Conservation (phyloP, 75 land plant species). For the Sequoiadendron giganteum region DNA sequence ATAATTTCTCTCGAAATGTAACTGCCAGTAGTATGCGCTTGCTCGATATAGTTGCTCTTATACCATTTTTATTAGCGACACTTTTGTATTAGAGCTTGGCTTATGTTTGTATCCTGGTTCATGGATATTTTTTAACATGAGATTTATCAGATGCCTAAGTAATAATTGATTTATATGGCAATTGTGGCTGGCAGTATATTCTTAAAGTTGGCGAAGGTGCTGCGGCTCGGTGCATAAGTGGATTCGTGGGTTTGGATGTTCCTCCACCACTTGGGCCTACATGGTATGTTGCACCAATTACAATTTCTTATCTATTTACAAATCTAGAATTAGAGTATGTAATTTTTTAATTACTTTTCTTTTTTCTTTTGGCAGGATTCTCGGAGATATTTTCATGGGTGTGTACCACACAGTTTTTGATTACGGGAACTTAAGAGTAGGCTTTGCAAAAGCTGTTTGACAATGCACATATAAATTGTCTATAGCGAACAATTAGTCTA, state of each 20-base stretch:
- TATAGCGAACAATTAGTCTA: not conserved
- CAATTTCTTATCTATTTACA: not conserved
- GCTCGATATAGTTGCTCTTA: not conserved
- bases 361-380: conserved; percentile 48
- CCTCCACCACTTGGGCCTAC: conserved; percentile 51
- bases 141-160: not conserved
- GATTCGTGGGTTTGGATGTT: conserved; percentile 49
- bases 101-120: no score
- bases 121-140: not conserved
- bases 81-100: not conserved
- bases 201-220: conserved; percentile 49
- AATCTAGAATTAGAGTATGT: not conserved
- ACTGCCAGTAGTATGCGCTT: not conserved
- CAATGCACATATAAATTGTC: not conserved
- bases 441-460: conserved; percentile 72
- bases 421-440: conserved; percentile 53
- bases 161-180: not conserved
- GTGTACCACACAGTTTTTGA: conserved; percentile 79
- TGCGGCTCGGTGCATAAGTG: conserved; percentile 47
- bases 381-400: conserved; percentile 81
- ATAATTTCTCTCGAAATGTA: not conserved
- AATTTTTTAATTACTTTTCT: not conserved
- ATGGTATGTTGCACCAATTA: conserved; percentile 28
- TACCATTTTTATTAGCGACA: no score
- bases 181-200: conserved; percentile 33